These are phyloP conservation scores for Nemania bipapillata DNA, from an alignment of 2,329 filamentous ascomycete genomes.

Conservation along the genomic window DNA sequence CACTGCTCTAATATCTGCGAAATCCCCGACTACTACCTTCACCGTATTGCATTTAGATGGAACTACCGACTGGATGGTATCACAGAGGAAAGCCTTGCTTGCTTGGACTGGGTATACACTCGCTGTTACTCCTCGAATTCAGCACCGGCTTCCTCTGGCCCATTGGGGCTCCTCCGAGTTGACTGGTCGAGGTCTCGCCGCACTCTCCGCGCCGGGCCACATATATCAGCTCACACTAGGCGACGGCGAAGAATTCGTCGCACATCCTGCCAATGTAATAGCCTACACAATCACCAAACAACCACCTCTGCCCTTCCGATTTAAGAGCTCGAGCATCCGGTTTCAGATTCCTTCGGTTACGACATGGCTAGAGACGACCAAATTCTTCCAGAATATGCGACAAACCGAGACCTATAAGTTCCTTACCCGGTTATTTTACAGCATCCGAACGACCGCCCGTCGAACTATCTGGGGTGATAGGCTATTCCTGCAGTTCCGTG, in stretches of 20 bases:
- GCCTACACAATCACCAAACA: conserved; percentile 83
- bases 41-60: conserved; percentile 90
- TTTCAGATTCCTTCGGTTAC: conserved; percentile 81
- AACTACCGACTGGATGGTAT: conserved; percentile 92
- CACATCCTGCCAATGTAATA: conserved; percentile 89
- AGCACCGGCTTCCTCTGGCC: conserved; percentile 77
- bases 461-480: conserved; percentile 93
- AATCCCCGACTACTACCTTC: conserved; percentile 86
- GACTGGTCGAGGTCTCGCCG: conserved; percentile 86
- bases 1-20: conserved; percentile 87
- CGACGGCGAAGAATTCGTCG: conserved; percentile 87
- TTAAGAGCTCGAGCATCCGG: conserved; percentile 79
- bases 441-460: conserved; percentile 77
- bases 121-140: conserved; percentile 77
- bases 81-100: conserved; percentile 86
- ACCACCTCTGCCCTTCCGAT: conserved; percentile 83
- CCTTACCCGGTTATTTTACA: conserved; percentile 72
- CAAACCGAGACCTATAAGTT: conserved; percentile 78
- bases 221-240: conserved; percentile 85
- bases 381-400: conserved; percentile 78
- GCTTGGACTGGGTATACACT: conserved; percentile 96
- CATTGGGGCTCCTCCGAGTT: conserved; percentile 93
- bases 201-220: conserved; percentile 85
- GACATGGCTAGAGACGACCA: conserved; percentile 72
- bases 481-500: conserved; percentile 89